phyloP scores from a whole-genome alignment of 2,329 filamentous ascomycete genomes.

The Purpureocillium lavendulum region DNA sequence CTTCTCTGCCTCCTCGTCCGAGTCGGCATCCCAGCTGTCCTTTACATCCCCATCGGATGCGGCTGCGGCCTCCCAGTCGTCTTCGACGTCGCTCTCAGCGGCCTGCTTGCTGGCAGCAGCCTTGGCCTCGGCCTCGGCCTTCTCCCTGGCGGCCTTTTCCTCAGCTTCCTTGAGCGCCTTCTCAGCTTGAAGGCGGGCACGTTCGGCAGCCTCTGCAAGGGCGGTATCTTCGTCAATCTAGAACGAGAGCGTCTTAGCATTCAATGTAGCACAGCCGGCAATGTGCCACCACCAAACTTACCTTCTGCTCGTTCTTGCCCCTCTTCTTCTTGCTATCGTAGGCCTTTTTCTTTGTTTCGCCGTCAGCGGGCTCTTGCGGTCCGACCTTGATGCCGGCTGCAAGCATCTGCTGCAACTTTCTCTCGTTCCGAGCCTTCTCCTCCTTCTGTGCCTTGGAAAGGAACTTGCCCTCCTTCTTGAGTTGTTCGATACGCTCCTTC shows the following conservation, averaged over 20 bases:
- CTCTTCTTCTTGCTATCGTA: slow-evolving; percentile 78
- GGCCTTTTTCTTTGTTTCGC: slow-evolving; percentile 69
- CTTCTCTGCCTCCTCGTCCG: slow-evolving; percentile 57
- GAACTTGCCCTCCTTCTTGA: slow-evolving; percentile 82
- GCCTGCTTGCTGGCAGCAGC: slow-evolving; percentile 46
- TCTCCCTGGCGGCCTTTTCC: slow-evolving; percentile 48
- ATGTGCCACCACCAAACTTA: slow-evolving; percentile 15
- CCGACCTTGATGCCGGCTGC: slow-evolving; percentile 68
- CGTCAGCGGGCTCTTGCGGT: slow-evolving; percentile 41
- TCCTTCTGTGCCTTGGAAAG: slow-evolving; percentile 80
- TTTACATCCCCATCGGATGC: slow-evolving; percentile 69
- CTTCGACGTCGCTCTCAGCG: slow-evolving; percentile 54
- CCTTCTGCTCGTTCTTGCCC: slow-evolving; percentile 46
- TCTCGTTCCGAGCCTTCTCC: slow-evolving; percentile 69
- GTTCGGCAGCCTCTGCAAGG: slow-evolving; percentile 69
- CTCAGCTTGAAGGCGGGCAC: slow-evolving; percentile 60
- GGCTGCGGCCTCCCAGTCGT: slow-evolving; percentile 84
- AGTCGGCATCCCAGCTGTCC: slow-evolving; percentile 90
- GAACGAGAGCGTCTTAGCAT: slow-evolving; percentile 6
- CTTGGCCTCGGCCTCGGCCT: slow-evolving; percentile 47
- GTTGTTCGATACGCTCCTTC: slow-evolving; percentile 76
- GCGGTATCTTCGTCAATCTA: slow-evolving; percentile 70
- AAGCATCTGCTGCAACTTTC: slow-evolving; percentile 78
- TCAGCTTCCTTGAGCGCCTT: slow-evolving; percentile 54
- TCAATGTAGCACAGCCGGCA: background rate